Base-by-base conservation (phyloP, 2,329 filamentous ascomycete genomes). In the Epichloe bromicola region DNA sequence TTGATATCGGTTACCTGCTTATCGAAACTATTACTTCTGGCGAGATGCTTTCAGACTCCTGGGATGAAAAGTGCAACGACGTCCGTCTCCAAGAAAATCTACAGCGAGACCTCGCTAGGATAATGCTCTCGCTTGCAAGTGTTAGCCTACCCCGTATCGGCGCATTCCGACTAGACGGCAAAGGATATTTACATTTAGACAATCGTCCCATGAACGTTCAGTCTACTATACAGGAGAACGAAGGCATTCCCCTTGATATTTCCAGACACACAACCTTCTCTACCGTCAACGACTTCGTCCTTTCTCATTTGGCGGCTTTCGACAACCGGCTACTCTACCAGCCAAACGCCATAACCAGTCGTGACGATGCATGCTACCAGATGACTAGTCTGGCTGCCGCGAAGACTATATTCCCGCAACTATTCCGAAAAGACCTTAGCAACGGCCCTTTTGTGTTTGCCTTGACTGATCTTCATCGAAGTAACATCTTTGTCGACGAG, bases 401-500 rank as follows among this genome's bases (percentile, higher is more conserved):
- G 2, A 41, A 41, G 3, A 10, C 39, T 41, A 12, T 23, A 41
- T 41, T 41, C 39, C 39, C 17, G 39, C 17, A 41, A 3, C 49
- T 58, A 17, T 55, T 65, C 43, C 48, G 53, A 49, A 58, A 43
- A 33, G 56, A 61, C 6, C 46, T 56, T 26, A 19, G 41, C 14
- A 45, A 61, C 26, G 61, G 62, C 14, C 61, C 62, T 10, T 62
- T 62, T 54, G 47, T 53, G 47, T 57, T 65, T 41, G 44, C 48
- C 41, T 49, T 67, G 33, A 64, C 61, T 46, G 60, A 67, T 52
- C 54, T 67, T 23, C 59, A 65, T 54, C 56, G 51, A 50, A 65
- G 61, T 46, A 65, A 67, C 46, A 63, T 67, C 42, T 61, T 67
- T 39, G 61, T 67, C 33, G 61, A 68, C 48, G 51, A 63, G n/a